Percentiles rank a stretch among this genome's conserved stretches.
phyloP scores from a whole-genome alignment of 2,329 filamentous ascomycete species.

The Trichoderma simmonsii region DNA sequence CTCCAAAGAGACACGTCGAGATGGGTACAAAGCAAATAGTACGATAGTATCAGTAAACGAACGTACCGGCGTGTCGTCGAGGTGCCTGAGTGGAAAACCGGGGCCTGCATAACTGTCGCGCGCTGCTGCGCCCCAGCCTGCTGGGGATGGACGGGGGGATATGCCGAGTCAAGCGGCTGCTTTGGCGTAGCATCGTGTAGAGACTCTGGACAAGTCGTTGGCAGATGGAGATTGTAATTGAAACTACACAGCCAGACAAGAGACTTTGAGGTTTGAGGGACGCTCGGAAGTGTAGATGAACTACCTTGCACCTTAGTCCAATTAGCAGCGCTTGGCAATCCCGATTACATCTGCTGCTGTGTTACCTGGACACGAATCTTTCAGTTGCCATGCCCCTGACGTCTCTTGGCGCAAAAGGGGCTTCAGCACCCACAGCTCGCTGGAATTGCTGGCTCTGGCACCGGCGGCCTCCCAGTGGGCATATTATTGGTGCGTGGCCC shows the following conservation, averaged over 20 bases:
- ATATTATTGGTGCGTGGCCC: constrained; percentile 8
- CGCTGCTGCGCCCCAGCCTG: neutral
- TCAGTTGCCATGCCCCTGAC: constrained; percentile 4
- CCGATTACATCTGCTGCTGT: neutral
- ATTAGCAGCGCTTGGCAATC: constrained; percentile 3
- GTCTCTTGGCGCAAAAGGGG: constrained; percentile 7
- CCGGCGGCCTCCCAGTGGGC: constrained; percentile 8
- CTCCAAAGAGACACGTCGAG: neutral
- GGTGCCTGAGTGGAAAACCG: constrained; percentile 31
- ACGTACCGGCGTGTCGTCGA: constrained; percentile 28
- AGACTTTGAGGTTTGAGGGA: neutral
- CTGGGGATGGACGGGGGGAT: constrained; percentile 21
- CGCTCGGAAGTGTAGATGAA: neutral
- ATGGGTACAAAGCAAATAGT: neutral
- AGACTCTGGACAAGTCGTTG: neutral
- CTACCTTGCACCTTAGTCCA: neutral
- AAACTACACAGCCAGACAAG: neutral
- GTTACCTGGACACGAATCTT: neutral
- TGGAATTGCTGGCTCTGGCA: neutral
- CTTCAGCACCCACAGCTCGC: neutral
- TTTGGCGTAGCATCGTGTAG: constrained; percentile 28
- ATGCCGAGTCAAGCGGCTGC: constrained; percentile 28
- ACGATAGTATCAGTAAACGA: constrained; percentile 19
- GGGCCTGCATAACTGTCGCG: constrained; percentile 21
- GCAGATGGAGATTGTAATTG: neutral